Percentiles rank a stretch among this genome's conserved stretches.
phyloP scores from a whole-genome alignment of 148 eudicot species.

The Persicaria maculosa region DNA sequence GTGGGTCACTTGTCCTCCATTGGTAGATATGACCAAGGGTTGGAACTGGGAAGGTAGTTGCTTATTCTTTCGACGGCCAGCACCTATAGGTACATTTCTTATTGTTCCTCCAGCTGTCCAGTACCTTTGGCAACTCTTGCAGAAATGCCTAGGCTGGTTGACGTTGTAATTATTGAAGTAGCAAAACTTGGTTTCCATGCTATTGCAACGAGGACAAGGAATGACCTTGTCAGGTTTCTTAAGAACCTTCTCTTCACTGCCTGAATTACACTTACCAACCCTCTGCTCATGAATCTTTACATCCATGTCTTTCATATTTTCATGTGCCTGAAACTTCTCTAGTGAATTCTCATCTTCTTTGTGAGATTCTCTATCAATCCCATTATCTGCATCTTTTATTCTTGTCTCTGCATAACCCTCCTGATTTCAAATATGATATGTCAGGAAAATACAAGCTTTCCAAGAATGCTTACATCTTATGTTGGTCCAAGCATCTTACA shows the following conservation, averaged over 20 bases:
- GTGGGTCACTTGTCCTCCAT: conserved; percentile 28
- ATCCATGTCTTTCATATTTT: background rate
- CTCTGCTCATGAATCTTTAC: background rate
- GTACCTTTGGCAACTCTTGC: conserved; percentile 74
- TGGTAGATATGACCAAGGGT: conserved; percentile 21
- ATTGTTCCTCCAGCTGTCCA: conserved; percentile 88
- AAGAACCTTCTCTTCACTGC: conserved; percentile 31
- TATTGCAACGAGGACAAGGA: conserved; percentile 69
- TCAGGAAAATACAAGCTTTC: background rate
- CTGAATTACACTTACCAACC: background rate
- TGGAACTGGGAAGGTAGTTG: conserved; percentile 28
- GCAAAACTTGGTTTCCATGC: conserved; percentile 84
- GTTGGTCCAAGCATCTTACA: background rate
- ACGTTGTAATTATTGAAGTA: conserved; percentile 74
- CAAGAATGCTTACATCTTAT: background rate
- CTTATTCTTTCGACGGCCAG: conserved; percentile 70
- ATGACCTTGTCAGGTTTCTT: conserved; percentile 70
- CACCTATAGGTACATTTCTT: conserved; percentile 71
- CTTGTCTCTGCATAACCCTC: background rate
- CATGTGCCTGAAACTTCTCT: background rate
- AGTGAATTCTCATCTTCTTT: conserved; percentile 8
- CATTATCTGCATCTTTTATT: background rate
- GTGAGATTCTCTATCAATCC: background rate
- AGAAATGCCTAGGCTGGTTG: conserved; percentile 70
- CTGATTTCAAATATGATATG: conserved; percentile 4